These are phyloP conservation scores for Ramularia collo-cygni DNA, from an alignment of 2,329 filamentous ascomycete genomes.

Conservation along the genomic window DNA sequence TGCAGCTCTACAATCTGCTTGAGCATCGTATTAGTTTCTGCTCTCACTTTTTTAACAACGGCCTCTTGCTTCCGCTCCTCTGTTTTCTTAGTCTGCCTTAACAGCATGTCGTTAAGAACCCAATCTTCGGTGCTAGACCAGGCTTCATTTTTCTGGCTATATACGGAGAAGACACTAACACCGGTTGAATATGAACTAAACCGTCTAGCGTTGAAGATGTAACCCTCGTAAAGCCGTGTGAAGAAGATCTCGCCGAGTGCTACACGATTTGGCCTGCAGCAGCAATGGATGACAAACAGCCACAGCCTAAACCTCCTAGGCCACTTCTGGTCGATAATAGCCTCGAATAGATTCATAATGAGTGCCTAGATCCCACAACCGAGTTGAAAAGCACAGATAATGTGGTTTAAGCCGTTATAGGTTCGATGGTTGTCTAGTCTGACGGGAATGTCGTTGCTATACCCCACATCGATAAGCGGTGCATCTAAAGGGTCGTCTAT, in stretches of 20 bases:
- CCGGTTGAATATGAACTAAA: conserved; percentile 2
- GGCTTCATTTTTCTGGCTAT: no score
- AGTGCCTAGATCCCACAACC: no score
- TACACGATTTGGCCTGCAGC: background rate
- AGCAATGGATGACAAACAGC: conserved; percentile 2
- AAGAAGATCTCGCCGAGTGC: conserved; percentile 4
- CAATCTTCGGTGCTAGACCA: no score
- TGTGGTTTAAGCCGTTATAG: no score
- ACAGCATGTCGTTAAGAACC: no score
- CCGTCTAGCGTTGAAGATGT: conserved; percentile 3
- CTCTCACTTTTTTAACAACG: no score
- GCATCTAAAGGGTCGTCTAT: conserved; percentile 1
- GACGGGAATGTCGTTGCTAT: background rate
- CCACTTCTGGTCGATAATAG: background rate
- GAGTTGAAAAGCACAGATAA: no score
- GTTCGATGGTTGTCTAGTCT: conserved; percentile 2
- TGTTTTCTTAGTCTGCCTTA: no score
- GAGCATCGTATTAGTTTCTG: no score
- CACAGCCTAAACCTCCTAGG: background rate
- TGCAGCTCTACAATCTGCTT: no score
- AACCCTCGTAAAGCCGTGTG: conserved; percentile 2
- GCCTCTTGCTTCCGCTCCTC: no score
- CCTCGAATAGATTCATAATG: conserved; percentile 5
- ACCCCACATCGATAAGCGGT: conserved; percentile 2
- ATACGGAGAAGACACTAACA: no score